These are phyloP conservation scores for Neonectria ditissima DNA, from an alignment of 2,329 filamentous ascomycete species.

Conservation along the genomic window DNA sequence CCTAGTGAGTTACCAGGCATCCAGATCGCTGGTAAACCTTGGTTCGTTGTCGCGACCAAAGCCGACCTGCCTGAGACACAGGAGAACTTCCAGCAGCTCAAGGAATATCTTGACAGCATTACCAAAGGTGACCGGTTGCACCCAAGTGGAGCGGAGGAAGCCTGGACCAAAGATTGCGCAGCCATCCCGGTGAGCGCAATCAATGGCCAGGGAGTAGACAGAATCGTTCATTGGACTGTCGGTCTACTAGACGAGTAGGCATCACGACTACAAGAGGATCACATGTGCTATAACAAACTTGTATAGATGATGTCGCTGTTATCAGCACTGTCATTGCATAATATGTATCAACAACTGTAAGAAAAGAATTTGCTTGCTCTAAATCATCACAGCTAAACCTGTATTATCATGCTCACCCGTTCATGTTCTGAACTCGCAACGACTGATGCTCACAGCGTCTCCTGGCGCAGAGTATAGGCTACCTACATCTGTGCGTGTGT, in stretches of 20 bases:
- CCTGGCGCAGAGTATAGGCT: not conserved
- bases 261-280: not conserved
- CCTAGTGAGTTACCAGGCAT: slow-evolving; percentile 53
- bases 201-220: slow-evolving; percentile 82
- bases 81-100: slow-evolving; percentile 78
- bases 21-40: slow-evolving; percentile 93
- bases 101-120: slow-evolving; percentile 76
- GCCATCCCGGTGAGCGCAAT: slow-evolving; percentile 93
- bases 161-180: slow-evolving; percentile 71
- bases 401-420: not conserved
- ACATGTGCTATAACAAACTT: not conserved
- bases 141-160: slow-evolving; percentile 73
- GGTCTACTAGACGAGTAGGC: slow-evolving; percentile 69
- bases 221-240: slow-evolving; percentile 78
- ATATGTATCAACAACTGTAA: slow-evolving; percentile 1
- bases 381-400: not conserved
- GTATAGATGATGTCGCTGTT: not conserved
- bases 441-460: not conserved
- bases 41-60: slow-evolving; percentile 96
- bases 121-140: slow-evolving; percentile 73
- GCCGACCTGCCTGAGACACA: slow-evolving; percentile 85
- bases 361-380: not conserved
- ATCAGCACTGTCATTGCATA: not conserved
- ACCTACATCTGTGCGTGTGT: not conserved
- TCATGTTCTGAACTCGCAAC: not conserved